Evolutionary conservation across 495 filamentous ascomycete genomes (phyloP).

Genomic region (Podospora didyma): DNA sequence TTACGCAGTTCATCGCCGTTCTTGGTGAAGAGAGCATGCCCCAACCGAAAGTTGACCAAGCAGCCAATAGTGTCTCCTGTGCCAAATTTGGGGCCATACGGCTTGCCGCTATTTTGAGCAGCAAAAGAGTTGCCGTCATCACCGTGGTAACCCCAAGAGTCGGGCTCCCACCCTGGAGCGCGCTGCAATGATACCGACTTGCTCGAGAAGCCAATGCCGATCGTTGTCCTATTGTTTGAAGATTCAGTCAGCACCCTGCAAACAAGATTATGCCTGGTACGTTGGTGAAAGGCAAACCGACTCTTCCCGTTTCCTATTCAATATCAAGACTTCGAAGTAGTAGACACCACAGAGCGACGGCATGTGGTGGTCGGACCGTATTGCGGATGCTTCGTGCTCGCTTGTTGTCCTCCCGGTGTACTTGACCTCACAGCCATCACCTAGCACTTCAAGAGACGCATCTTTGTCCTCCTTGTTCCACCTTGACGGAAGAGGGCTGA

Average conservation of each 20-base stretch:
- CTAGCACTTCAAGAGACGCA: constrained; percentile 65
- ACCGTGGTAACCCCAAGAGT: constrained; percentile 96
- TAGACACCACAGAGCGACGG: constrained; percentile 90
- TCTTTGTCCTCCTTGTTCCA: constrained; percentile 82
- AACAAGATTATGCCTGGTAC: not conserved
- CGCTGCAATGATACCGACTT: constrained; percentile 70
- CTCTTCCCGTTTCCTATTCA: constrained; percentile 84
- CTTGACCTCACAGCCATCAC: constrained; percentile 74
- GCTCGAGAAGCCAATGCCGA: constrained; percentile 84
- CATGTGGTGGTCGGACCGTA: constrained; percentile 86
- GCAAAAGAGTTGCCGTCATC: constrained; percentile 90
- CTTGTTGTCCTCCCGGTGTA: constrained; percentile 47
- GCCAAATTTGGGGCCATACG: constrained; percentile 69
- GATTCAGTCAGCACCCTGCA: constrained; percentile 10
- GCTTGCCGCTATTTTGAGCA: constrained; percentile 66
- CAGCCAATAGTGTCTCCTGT: constrained; percentile 83
- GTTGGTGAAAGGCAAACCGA: constrained; percentile 44
- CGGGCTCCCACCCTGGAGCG: constrained; percentile 90
- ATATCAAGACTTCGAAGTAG: constrained; percentile 91
- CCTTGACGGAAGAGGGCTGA: constrained; percentile 69
- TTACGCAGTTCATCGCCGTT: constrained; percentile 78
- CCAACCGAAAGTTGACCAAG: constrained; percentile 85
- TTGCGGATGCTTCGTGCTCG: constrained; percentile 77
- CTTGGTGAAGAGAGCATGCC: constrained; percentile 91
- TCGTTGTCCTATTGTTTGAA: constrained; percentile 53